These are phyloP conservation scores for Cavenderia fasciculata DNA, from an alignment of 78 protist genomes.

Conservation along the genomic window DNA sequence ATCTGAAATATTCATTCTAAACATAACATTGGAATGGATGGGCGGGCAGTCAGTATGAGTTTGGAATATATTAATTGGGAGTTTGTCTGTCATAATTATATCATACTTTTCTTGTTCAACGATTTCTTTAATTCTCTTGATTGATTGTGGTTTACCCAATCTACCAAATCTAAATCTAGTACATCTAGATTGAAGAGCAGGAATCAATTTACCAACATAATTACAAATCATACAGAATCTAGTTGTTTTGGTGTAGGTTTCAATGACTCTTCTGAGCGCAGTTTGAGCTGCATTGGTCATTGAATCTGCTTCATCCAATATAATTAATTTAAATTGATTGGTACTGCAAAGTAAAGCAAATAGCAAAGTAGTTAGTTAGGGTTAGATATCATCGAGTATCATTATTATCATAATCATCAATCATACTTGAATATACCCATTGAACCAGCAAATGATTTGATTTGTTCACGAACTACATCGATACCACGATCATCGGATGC, in stretches of 20 bases:
- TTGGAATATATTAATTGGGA: not conserved
- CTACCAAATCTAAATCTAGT: conserved; percentile 97
- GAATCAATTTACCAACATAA: conserved; percentile 94
- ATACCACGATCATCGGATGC: conserved; percentile 99
- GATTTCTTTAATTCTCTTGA: conserved; percentile 80
- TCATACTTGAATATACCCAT: conserved; percentile 85
- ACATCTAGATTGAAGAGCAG: conserved; percentile 98
- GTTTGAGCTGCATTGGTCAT: conserved; percentile 99
- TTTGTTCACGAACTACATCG: conserved; percentile 97
- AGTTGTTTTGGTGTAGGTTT: conserved; percentile 93
- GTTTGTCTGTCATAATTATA: no score
- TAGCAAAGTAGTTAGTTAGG: not conserved
- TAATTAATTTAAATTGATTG: conserved; percentile 94
- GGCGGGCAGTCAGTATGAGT: not conserved
- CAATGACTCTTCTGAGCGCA: conserved; percentile 97
- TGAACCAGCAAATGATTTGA: conserved; percentile 98
- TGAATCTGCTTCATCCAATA: conserved; percentile 99
- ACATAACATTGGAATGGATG: conserved; percentile 15
- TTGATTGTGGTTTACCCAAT: conserved; percentile 64
- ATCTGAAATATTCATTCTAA: conserved; percentile 56
- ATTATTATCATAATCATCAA: not conserved
- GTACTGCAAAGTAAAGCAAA: not conserved
- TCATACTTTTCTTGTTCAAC: conserved; percentile 82
- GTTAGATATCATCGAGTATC: not conserved
- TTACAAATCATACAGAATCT: conserved; percentile 98